These are phyloP conservation scores for Phaseolus lunatus DNA, from an alignment of 306 rosid genomes.

Conservation along the genomic window DNA sequence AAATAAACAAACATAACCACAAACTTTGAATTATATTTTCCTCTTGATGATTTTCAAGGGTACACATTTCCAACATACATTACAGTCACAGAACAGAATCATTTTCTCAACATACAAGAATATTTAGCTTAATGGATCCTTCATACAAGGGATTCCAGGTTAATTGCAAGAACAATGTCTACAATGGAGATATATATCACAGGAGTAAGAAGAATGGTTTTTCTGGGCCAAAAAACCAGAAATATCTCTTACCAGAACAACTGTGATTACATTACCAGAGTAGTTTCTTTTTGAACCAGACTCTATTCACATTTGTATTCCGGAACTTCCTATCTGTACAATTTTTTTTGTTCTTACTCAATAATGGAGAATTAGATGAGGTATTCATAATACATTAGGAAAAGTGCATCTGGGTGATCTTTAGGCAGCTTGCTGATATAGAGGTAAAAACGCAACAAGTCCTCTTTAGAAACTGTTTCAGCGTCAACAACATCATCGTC, in stretches of 20 bases:
- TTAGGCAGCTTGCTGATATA: conserved; percentile 89
- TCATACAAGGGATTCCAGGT: conserved; percentile 32
- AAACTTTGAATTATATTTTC: background rate
- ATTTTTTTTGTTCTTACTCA: conserved; percentile 39
- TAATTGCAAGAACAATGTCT: conserved; percentile 33
- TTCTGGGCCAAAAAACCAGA: conserved; percentile 51
- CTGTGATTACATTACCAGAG: conserved; percentile 41
- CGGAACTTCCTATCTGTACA: conserved; percentile 74
- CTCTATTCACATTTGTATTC: conserved; percentile 76
- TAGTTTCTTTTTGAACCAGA: conserved; percentile 59
- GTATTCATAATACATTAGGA: conserved; percentile 87
- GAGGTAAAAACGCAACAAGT: conserved; percentile 81
- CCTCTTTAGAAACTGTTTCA: conserved; percentile 85
- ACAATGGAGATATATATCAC: conserved; percentile 46
- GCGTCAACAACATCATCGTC: conserved; percentile 87
- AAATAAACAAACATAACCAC: too few species aligned
- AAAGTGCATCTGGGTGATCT: conserved; percentile 91
- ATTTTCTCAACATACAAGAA: conserved; percentile 30
- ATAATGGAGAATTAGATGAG: conserved; percentile 57
- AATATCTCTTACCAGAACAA: conserved; percentile 43
- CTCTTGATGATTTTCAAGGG: background rate
- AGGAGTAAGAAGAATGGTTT: conserved; percentile 29
- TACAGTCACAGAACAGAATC: conserved; percentile 21
- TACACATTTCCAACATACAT: conserved; percentile 20
- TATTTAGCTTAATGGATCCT: conserved; percentile 10